These are phyloP conservation scores for Suillus subaureus DNA, from an alignment of 768 basidiomycete genomes.

Conservation along the genomic window DNA sequence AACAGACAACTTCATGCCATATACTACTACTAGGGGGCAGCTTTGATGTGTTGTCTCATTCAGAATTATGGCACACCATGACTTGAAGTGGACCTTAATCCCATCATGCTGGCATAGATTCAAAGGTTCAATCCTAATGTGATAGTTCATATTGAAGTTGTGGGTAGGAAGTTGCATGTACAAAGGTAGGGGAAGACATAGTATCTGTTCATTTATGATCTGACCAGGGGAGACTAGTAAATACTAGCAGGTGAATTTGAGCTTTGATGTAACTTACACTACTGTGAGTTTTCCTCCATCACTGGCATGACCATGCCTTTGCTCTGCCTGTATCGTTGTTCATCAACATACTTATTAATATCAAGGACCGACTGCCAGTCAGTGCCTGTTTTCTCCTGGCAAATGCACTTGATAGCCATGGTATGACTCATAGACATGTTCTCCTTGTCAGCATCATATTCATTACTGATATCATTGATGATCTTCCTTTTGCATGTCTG, in stretches of 20 bases:
- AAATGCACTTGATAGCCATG: background rate
- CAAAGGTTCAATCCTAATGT: too few species aligned
- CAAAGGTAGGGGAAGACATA: too few species aligned
- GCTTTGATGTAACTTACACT: background rate
- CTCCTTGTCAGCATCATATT: background rate
- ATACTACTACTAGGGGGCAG: too few species aligned
- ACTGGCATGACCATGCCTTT: background rate
- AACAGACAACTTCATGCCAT: too few species aligned
- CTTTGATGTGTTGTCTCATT: too few species aligned
- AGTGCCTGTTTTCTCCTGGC: too few species aligned
- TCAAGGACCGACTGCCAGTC: background rate
- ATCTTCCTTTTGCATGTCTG: background rate
- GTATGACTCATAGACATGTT: background rate
- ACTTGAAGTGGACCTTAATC: too few species aligned
- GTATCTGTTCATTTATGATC: too few species aligned
- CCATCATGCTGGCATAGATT: too few species aligned
- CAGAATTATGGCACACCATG: too few species aligned
- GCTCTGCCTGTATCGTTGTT: background rate
- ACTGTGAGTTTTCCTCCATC: background rate
- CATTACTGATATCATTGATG: background rate
- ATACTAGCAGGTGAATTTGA: background rate
- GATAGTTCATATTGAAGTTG: too few species aligned
- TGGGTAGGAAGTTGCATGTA: too few species aligned
- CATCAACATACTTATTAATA: background rate
- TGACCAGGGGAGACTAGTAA: background rate